A percentile compares a stretch with the other conserved stretches of the same genome.
phyloP scores from a whole-genome alignment of 352 stramenopile species.

The Globisporangium irregulare region DNA sequence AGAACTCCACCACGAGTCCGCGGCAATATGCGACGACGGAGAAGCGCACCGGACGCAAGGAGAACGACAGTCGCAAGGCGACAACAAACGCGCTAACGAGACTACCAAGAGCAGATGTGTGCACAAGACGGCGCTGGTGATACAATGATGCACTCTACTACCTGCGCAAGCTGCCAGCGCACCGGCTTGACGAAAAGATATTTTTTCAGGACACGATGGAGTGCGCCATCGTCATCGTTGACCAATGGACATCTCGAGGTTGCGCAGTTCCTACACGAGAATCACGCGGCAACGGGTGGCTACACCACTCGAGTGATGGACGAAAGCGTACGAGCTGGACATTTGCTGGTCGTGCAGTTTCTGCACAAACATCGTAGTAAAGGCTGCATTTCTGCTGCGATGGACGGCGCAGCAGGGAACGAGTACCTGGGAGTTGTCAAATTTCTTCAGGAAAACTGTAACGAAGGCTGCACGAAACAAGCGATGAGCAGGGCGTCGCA shows the following conservation, averaged over 20 bases:
- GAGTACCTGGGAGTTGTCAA: neutral
- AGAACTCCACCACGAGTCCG: too few relatives aligned
- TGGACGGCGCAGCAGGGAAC: neutral
- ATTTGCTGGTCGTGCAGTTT: neutral
- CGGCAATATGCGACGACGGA: too few relatives aligned
- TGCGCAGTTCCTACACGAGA: conserved; percentile 3
- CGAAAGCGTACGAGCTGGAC: neutral
- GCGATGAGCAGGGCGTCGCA: conserved; percentile 1
- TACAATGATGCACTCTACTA: neutral
- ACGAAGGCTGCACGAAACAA: neutral
- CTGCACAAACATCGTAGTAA: neutral
- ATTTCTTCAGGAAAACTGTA: conserved; percentile 6
- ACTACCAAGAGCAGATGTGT: too few relatives aligned
- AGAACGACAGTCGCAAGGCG: too few relatives aligned
- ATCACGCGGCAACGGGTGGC: neutral
- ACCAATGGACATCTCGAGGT: neutral
- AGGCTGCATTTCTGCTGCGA: neutral
- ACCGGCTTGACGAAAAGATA: neutral
- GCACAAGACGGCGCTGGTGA: too few relatives aligned
- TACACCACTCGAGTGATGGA: conserved; percentile 4
- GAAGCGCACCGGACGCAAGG: too few relatives aligned
- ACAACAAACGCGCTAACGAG: too few relatives aligned
- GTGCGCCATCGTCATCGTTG: neutral
- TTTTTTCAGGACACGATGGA: neutral
- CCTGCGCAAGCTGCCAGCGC: neutral